Evolutionary conservation across 1,284 basidiomycete species (phyloP), one percentile per base, ranked within the genome.

Genomic region (Heterobasidion occidentale): DNA sequence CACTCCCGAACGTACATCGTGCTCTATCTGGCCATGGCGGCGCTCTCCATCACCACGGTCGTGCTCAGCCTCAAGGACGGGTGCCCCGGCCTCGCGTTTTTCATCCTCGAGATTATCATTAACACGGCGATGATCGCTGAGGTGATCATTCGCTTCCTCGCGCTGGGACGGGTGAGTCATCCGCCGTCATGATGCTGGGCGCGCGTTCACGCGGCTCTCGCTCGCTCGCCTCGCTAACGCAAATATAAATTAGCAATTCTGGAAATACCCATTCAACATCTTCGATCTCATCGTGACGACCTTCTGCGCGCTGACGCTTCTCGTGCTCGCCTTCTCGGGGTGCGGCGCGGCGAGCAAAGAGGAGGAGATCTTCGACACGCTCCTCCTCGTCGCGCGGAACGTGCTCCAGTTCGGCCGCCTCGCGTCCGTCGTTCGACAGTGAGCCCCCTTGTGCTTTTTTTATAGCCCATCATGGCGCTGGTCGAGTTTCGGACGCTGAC

Each of bases 101-200:
- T 94, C 69, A 76, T 96, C 36, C 78, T 98, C 62, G 94, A 98
- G 70, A 74, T 97, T 51, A 85, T 97, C 67, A 84, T 98, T 69
- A 98, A 98, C 66, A 77, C 80, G 0, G 79, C 92, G 8, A 96
- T 98, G 94, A 96, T 98, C 57, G 70, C 88, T 20, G 94, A 98
- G 74, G 94, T 98, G 15, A 78, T 78, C 1, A 88, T 94, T 53
- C 83, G 94, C 34, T 88, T 96, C 68, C 75, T 95, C 53, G 94
- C 94, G 1, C 90, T 96, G 65, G 94, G 94, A 59, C 81, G 84
- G 70, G 94, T 96, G 65, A 64, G 88, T 73, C 34, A 19, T 33
- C 19, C 11, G 17, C 46, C 9, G 46, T 19, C 11, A 9, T 48
- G 46, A 15, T 20, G 12, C 12, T 9, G 19, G 4, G 19, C 46